Percentiles rank a stretch among this genome's conserved stretches.
Conservation (phyloP, 2,329 filamentous ascomycete species). For the Talaromyces sp. region DNA sequence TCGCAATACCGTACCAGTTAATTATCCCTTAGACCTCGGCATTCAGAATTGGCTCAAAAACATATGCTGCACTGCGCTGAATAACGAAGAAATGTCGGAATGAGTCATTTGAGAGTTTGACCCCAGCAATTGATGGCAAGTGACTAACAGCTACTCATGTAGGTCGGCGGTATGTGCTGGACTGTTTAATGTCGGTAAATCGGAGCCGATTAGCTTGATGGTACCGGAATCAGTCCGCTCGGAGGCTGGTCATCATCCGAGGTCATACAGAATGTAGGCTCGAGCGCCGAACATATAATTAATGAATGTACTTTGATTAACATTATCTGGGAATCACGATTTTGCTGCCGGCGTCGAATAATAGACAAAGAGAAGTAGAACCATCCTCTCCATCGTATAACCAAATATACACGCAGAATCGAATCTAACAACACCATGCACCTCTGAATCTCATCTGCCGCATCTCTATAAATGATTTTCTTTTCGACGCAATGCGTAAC, state of each 20-base stretch:
- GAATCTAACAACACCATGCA: conserved; percentile 3
- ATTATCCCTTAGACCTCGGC: conserved; percentile 19
- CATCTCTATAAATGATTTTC: background rate
- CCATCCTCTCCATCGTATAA: background rate
- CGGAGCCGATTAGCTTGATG: background rate
- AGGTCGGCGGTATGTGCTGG: too few species aligned
- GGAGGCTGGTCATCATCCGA: too few species aligned
- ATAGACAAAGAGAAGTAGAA: background rate
- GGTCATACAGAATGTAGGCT: background rate
- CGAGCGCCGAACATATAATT: background rate
- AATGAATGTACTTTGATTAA: background rate
- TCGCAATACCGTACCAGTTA: background rate
- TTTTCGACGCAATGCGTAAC: background rate
- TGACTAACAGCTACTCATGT: too few species aligned
- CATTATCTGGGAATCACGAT: background rate
- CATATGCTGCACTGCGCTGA: background rate
- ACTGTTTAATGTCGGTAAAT: background rate
- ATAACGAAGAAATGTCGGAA: conserved; percentile 15
- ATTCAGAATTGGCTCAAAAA: background rate
- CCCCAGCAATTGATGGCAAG: background rate
- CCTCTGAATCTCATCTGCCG: background rate
- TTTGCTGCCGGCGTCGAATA: background rate
- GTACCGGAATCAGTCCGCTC: background rate
- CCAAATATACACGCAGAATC: background rate
- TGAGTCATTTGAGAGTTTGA: background rate